A percentile compares a stretch with the other conserved stretches of the same genome.
Evolutionary conservation across 176 grass and related monocot genomes (phyloP).

Genomic region (Musa troglodytarum): DNA sequence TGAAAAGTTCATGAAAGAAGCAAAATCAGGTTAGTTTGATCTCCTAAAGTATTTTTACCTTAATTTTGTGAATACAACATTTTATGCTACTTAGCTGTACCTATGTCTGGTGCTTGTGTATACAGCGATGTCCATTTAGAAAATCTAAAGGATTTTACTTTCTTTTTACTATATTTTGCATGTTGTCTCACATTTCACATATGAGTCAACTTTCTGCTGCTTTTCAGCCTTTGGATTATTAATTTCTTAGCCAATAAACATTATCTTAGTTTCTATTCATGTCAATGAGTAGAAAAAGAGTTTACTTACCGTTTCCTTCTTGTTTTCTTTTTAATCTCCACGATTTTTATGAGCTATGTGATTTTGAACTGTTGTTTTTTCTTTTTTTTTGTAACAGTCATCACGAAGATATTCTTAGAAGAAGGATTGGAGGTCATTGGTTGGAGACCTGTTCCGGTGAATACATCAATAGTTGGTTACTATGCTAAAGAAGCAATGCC

Average conservation of each 20-base stretch:
- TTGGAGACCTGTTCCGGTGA: slow-evolving; percentile 85
- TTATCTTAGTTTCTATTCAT: not conserved
- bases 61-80: no score
- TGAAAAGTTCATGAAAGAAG: slow-evolving; percentile 49
- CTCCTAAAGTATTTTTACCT: not conserved
- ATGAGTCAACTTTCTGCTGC: not conserved
- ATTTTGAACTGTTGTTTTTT: slow-evolving; percentile 25
- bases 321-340: not conserved
- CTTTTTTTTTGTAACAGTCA: slow-evolving; percentile 46
- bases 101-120: not conserved
- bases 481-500: slow-evolving; percentile 96
- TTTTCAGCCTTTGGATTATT: not conserved
- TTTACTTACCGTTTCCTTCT: not conserved
- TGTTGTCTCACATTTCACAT: not conserved
- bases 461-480: slow-evolving; percentile 65
- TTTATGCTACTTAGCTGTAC: not conserved
- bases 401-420: slow-evolving; percentile 64
- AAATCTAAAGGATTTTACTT: not conserved
- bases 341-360: not conserved
- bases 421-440: slow-evolving; percentile 94
- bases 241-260: not conserved
- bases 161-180: not conserved
- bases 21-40: slow-evolving; percentile 42
- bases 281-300: not conserved
- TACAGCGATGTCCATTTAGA: not conserved